Evolutionary conservation across 768 basidiomycete genomes (phyloP).

Genomic region (Termitomyces sp.): DNA sequence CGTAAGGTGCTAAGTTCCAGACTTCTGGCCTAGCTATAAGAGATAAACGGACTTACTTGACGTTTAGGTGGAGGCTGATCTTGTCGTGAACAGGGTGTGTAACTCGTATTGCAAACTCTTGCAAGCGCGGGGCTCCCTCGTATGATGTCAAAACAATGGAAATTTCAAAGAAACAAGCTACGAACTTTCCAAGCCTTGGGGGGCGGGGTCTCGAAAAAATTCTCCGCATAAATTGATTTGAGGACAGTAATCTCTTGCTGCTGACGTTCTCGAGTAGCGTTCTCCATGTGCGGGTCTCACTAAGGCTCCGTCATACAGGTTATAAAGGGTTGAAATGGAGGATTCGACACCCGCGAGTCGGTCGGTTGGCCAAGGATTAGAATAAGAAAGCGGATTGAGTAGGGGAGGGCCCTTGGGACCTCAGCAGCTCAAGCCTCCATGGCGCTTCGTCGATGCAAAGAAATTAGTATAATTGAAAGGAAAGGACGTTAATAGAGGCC

Average conservation of each 20-base stretch:
- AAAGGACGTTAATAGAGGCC: neutral
- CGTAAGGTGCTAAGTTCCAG: neutral
- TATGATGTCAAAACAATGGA: constrained; percentile 2
- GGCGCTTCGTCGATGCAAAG: constrained; percentile 18
- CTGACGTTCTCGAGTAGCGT: constrained; percentile 58
- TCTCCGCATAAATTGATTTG: constrained; percentile 74
- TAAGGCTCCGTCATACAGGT: constrained; percentile 16
- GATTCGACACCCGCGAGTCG: constrained; percentile 17
- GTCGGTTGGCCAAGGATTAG: constrained; percentile 12
- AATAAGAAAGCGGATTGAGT: constrained; percentile 43
- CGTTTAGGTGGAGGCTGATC: constrained; percentile 61
- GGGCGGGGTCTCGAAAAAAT: constrained; percentile 68
- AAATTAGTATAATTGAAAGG: neutral
- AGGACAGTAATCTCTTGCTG: constrained; percentile 69
- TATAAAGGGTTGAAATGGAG: constrained; percentile 10
- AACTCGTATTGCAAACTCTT: constrained; percentile 74
- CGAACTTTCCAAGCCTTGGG: constrained; percentile 81
- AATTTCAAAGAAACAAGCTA: constrained; percentile 1
- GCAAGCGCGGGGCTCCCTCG: constrained; percentile 62
- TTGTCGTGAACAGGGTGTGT: constrained; percentile 57
- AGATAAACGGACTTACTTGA: constrained; percentile 44
- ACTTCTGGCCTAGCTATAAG: neutral
- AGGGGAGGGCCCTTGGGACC: constrained; percentile 63
- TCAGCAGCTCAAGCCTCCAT: constrained; percentile 76
- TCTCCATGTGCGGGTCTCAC: constrained; percentile 49